A percentile compares a stretch with the other conserved stretches of the same genome.
These are phyloP conservation scores for Neonectria neomacrospora DNA, from an alignment of 2,329 filamentous ascomycete species.

Conservation along the genomic window DNA sequence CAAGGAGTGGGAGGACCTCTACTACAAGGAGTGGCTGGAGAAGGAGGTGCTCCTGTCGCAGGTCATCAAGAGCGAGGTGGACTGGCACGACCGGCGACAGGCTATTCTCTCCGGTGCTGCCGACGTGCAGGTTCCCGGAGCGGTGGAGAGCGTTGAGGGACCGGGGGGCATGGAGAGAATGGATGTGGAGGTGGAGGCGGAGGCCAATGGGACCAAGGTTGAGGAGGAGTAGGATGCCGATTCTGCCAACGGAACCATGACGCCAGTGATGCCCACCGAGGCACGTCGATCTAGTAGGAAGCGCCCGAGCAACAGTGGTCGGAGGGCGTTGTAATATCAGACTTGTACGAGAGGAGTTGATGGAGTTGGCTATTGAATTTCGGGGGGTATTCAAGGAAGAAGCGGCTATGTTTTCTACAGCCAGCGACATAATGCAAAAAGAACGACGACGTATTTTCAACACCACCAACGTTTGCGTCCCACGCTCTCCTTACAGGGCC, in stretches of 20 bases:
- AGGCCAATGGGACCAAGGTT: constrained; percentile 23
- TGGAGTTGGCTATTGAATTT: constrained; percentile 37
- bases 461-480: neutral
- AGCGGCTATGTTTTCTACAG: constrained; percentile 15
- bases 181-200: constrained; percentile 35
- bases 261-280: constrained; percentile 11
- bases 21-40: constrained; percentile 79
- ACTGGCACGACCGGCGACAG: constrained; percentile 70
- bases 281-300: constrained; percentile 11
- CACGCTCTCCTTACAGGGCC: constrained; percentile 39
- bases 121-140: constrained; percentile 56
- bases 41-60: constrained; percentile 85
- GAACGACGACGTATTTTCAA: constrained; percentile 28
- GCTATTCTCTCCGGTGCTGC: constrained; percentile 62
- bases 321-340: constrained; percentile 32
- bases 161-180: constrained; percentile 25
- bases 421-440: constrained; percentile 23
- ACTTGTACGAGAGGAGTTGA: constrained; percentile 38
- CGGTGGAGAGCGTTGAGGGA: constrained; percentile 45
- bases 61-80: constrained; percentile 72
- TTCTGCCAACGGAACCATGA: constrained; percentile 24
- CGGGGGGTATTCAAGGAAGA: constrained; percentile 4
- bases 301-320: constrained; percentile 6
- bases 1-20: constrained; percentile 71
- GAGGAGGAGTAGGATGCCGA: constrained; percentile 24